A percentile compares a stretch with the other conserved stretches of the same genome.
Conservation (phyloP, 2,329 filamentous ascomycete genomes). For the Xylaria multiplex region DNA sequence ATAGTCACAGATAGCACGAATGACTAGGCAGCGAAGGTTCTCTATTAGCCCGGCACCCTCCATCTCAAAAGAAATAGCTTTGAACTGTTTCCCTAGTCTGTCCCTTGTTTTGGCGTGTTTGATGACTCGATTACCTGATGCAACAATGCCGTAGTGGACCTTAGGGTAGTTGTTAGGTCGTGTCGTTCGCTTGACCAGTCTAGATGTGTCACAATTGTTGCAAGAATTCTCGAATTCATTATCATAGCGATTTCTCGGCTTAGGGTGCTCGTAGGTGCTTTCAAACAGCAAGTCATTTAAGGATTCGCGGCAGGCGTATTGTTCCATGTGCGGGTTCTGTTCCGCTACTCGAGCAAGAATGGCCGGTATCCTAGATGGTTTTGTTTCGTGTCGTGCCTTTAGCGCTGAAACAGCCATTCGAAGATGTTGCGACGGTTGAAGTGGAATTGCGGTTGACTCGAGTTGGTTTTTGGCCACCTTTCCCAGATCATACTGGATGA, state of each 20-base stretch:
- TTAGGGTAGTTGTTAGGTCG: constrained; percentile 8
- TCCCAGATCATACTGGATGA: no score
- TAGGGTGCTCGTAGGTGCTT: constrained; percentile 8
- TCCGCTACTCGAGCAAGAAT: no score
- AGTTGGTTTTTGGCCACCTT: no score
- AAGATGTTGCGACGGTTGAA: no score
- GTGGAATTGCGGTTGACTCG: no score
- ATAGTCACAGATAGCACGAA: constrained; percentile 13
- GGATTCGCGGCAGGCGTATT: no score
- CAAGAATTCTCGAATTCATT: not conserved
- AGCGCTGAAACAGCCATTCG: no score
- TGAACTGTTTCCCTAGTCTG: not conserved
- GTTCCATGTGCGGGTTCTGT: no score
- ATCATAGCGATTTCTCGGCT: no score
- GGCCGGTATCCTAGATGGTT: no score
- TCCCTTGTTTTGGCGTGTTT: constrained; percentile 24
- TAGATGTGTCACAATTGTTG: constrained; percentile 10
- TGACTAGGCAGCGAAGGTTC: constrained; percentile 11
- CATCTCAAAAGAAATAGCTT: constrained; percentile 11
- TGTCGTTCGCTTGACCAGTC: not conserved
- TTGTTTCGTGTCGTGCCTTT: no score
- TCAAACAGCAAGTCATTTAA: constrained; percentile 16
- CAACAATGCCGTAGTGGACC: constrained; percentile 36
- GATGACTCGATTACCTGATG: constrained; percentile 35
- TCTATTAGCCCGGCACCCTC: constrained; percentile 23